Percentiles rank a stretch among this genome's conserved stretches.
phyloP scores from a whole-genome alignment of 805 yeast genomes.

The Metschnikowia orientalis region DNA sequence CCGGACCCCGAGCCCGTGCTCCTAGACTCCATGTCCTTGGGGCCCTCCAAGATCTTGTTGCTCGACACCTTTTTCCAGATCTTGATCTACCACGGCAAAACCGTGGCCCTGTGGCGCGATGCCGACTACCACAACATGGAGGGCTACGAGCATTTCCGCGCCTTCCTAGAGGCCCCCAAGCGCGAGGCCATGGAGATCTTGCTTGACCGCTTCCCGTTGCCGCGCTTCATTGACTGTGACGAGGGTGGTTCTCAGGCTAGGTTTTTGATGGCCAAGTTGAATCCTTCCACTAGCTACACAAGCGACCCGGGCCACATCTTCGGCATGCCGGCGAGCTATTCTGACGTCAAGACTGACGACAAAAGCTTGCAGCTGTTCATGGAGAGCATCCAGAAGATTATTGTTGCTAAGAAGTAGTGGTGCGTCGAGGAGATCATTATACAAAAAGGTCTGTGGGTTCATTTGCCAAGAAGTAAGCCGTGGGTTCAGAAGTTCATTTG shows the following conservation, averaged over 20 bases:
- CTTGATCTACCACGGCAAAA: conserved; percentile 61
- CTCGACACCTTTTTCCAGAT: conserved; percentile 69
- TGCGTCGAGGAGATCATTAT: too few relatives aligned
- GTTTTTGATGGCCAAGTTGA: conserved; percentile 63
- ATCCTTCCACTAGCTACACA: conserved; percentile 57
- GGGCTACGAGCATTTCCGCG: conserved; percentile 56
- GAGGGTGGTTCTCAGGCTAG: conserved; percentile 77
- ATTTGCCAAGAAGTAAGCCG: too few relatives aligned
- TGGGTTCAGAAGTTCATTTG: too few relatives aligned
- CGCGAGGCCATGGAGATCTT: conserved; percentile 61
- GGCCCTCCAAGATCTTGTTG: conserved; percentile 52
- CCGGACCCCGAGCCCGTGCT: conserved; percentile 59
- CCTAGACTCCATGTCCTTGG: conserved; percentile 58
- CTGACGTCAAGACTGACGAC: conserved; percentile 54
- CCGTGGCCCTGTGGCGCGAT: conserved; percentile 63
- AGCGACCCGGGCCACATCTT: conserved; percentile 34
- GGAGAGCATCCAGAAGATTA: conserved; percentile 47
- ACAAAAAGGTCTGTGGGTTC: too few relatives aligned
- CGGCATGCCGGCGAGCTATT: conserved; percentile 19
- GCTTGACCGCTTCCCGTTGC: conserved; percentile 65
- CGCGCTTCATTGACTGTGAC: conserved; percentile 68
- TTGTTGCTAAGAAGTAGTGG: conserved; percentile 18
- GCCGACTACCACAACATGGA: conserved; percentile 58
- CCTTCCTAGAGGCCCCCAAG: conserved; percentile 58
- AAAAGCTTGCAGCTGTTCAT: conserved; percentile 52